Percentiles rank a stretch among this genome's conserved stretches.
Evolutionary conservation across 2,329 filamentous ascomycete genomes (phyloP).

Genomic region (Cadophora luteo-olivacea): DNA sequence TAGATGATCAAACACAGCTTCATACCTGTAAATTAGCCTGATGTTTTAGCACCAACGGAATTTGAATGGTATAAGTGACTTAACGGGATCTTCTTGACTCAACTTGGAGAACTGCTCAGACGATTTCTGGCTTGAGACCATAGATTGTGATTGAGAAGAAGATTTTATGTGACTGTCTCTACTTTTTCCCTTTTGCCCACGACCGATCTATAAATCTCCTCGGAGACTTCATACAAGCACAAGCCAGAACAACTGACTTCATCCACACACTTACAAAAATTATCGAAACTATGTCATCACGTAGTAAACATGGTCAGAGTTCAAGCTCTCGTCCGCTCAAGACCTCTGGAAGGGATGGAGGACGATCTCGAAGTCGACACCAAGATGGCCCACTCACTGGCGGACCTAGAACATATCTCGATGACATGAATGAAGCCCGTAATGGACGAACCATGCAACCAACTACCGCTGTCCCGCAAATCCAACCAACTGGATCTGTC

Average conservation of each 20-base stretch:
- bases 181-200: background rate
- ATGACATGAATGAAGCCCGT: background rate
- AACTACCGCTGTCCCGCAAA: background rate
- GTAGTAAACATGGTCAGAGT: background rate
- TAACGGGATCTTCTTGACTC: background rate
- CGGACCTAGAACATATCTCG: background rate
- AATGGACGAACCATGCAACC: background rate
- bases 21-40: background rate
- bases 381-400: background rate
- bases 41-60: background rate
- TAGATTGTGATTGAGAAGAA: background rate
- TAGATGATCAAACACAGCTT: background rate
- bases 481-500: background rate
- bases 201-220: conserved; percentile 2
- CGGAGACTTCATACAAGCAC: background rate
- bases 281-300: background rate
- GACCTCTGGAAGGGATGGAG: background rate
- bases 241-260: background rate
- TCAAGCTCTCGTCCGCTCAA: background rate
- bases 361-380: background rate
- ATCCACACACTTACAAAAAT: background rate
- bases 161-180: background rate
- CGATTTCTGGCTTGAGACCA: background rate
- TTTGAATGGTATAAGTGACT: background rate
- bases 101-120: background rate